These are phyloP conservation scores for Alternaria sp. DNA, from an alignment of 2,329 filamentous ascomycete species.

Conservation along the genomic window DNA sequence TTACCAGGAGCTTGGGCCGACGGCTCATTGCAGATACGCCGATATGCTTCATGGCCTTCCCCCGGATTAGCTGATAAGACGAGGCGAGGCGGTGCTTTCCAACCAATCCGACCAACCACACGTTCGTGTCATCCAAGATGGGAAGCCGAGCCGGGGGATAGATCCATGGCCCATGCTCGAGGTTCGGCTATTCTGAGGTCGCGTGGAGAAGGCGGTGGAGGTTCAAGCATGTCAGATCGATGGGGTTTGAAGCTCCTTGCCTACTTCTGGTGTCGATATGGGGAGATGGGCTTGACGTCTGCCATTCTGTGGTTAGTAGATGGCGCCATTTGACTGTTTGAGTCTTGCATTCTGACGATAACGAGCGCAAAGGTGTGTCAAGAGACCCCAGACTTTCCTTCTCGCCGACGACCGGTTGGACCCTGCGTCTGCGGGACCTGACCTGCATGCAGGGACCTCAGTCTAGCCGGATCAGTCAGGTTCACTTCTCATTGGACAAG, in stretches of 20 bases:
- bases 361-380: not conserved
- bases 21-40: not conserved
- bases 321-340: too few relatives aligned
- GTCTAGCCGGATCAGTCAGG: not conserved
- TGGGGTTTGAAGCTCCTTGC: too few relatives aligned
- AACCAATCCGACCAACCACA: not conserved
- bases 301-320: rapidly evolving
- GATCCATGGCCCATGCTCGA: not conserved
- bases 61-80: not conserved
- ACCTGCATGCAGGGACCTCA: conserved; percentile 8
- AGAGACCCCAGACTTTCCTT: conserved; percentile 4
- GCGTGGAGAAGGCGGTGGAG: conserved; percentile 1
- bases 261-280: rapidly evolving
- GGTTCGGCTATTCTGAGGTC: not conserved
- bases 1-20: not conserved
- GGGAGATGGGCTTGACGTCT: too few relatives aligned
- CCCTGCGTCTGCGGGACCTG: conserved; percentile 1
- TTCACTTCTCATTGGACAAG: not conserved
- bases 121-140: not conserved
- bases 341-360: not conserved
- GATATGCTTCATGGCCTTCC: not conserved
- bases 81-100: not conserved
- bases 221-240: not conserved
- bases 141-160: not conserved
- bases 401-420: conserved; percentile 5